phyloP scores from a whole-genome alignment of 73 alveolate genomes.

The Stentor roeselii region DNA sequence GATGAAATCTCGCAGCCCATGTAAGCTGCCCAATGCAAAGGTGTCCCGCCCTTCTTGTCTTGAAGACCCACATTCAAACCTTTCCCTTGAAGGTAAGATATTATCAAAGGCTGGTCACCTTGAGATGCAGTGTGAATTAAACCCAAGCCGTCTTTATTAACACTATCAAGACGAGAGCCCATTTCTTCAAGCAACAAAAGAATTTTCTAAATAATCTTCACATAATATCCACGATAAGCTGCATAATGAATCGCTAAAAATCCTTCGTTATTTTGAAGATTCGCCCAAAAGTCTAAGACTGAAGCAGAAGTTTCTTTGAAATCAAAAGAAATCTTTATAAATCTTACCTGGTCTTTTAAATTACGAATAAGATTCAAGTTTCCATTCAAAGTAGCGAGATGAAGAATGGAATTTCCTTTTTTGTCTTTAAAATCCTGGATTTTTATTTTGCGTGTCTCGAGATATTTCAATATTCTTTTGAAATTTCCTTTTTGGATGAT shows the following conservation, averaged over 20 bases:
- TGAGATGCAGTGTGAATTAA: slow-evolving; percentile 78
- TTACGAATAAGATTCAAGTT: not conserved
- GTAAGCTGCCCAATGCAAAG: slow-evolving; percentile 93
- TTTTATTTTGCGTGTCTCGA: too few species aligned
- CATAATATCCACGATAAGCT: slow-evolving; percentile 15
- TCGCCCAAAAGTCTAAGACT: slow-evolving; percentile 25
- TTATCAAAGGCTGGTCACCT: slow-evolving; percentile 49
- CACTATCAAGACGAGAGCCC: slow-evolving; percentile 55
- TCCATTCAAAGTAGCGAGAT: not conserved
- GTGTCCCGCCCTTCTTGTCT: slow-evolving; percentile 58
- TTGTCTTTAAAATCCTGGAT: too few species aligned
- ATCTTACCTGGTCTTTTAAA: not conserved
- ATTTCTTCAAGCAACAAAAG: slow-evolving; percentile 50
- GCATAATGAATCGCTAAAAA: slow-evolving; percentile 77
- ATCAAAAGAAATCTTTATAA: not conserved
- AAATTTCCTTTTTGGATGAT: too few species aligned
- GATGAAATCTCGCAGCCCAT: slow-evolving; percentile 73
- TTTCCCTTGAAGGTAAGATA: slow-evolving; percentile 32
- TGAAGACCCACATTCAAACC: slow-evolving; percentile 34
- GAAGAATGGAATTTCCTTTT: not conserved
- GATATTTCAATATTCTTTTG: too few species aligned
- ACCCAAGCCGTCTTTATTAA: slow-evolving; percentile 64
- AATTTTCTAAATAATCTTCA: slow-evolving; percentile 6
- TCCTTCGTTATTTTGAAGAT: slow-evolving; percentile 64
- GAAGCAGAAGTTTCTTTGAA: not conserved